Base-by-base conservation (phyloP, 257 asterid species). In the Primulina eburnea region DNA sequence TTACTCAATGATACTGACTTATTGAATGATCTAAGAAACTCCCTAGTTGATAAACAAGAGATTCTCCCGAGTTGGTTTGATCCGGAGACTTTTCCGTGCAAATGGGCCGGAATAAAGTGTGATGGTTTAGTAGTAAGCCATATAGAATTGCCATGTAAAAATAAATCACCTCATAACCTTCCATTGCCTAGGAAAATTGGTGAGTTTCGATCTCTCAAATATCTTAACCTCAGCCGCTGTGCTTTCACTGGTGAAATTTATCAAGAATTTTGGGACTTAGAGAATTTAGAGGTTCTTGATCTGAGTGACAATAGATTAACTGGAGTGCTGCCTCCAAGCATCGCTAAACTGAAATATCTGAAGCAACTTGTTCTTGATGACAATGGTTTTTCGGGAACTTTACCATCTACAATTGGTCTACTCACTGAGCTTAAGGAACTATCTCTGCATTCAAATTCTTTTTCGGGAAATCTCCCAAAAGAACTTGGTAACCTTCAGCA, bases 31-130 rank as follows among this genome's bases (percentile, higher is more conserved):
- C 77, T 86, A 1, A 76, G 82, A 68, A 73, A 79, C 64, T 81
- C 88, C 43, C 74, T 84, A 32, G 64, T 67, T 35, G 66, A 69
- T 12, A 65, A 57, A 62, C 77, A 52, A 73, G 73, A 79, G 11
- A 69, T 62, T 26, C 40, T 83, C 63, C 86, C 86, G 4, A 76
- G 77, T 64, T 84, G 92, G 94, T 82, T 82, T 26, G 75, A 72
- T 75, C 38, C 79, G 12, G 65, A 75, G 16, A 72, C 68, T 28
- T 43, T 74, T 70, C 88, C 92, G 0, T 90, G 97, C 84, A 81
- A 85, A 59, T 85, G 90, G 92, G 75, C 89, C 1, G 95, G 96
- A 34, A 75, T 88, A 52, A 73, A 64, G 70, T 90, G 97, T 62
- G 84, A 84, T 30, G 81, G 80, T 20, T 57, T 26, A n/a, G 32